These are phyloP conservation scores for Euphorbia celastroides DNA, from an alignment of 441 rosid genomes.

Conservation along the genomic window DNA sequence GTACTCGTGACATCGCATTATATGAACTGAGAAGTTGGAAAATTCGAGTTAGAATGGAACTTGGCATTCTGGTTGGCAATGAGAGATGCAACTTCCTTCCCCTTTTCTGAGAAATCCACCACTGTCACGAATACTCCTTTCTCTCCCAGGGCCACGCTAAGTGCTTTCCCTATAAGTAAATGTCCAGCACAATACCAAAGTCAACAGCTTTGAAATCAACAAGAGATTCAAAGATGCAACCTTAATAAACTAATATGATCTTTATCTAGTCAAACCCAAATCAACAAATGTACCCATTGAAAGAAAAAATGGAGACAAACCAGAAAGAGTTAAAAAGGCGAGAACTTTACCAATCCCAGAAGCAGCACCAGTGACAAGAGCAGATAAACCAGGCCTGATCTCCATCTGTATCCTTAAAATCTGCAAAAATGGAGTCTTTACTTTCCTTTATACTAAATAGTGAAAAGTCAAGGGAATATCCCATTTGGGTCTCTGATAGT, in stretches of 20 bases:
- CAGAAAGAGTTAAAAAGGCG: no score
- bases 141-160: constrained; percentile 75
- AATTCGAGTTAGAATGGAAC: constrained; percentile 51
- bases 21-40: constrained; percentile 62
- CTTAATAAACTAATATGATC: background rate
- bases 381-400: constrained; percentile 72
- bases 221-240: background rate
- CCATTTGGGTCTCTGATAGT: background rate
- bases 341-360: constrained; percentile 68
- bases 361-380: constrained; percentile 83
- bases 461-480: background rate
- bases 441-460: background rate
- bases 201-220: background rate
- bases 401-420: constrained; percentile 37
- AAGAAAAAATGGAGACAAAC: no score
- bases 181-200: background rate
- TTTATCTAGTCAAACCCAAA: background rate
- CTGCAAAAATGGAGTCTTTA: background rate
- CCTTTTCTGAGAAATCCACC: constrained; percentile 68
- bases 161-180: constrained; percentile 66
- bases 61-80: constrained; percentile 45
- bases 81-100: constrained; percentile 65
- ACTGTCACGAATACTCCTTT: constrained; percentile 80
- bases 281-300: no score
- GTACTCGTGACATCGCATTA: constrained; percentile 68